Conservation (phyloP, 495 filamentous ascomycete genomes). For the Xylaria curta region DNA sequence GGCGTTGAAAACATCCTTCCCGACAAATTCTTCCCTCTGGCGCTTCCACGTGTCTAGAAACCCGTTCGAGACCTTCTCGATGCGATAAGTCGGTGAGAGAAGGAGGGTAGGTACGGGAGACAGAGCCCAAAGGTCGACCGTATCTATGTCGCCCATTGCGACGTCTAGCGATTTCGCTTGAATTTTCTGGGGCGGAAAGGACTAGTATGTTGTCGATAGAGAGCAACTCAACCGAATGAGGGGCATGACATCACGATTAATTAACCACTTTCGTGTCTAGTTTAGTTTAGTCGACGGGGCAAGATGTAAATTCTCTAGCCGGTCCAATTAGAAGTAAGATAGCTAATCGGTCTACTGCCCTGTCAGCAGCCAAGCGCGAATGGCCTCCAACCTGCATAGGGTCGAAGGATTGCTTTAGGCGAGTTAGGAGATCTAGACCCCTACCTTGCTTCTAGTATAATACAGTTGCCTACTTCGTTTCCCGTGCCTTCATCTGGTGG, state of each 20-base stretch:
- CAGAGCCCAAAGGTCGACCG: constrained; percentile 50
- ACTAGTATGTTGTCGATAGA: not conserved
- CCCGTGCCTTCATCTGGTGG: not conserved
- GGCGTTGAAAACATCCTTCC: constrained; percentile 51
- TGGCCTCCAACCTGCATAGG: not conserved
- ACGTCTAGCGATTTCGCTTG: not conserved
- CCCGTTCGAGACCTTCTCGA: constrained; percentile 58
- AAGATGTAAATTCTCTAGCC: not conserved
- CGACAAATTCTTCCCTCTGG: constrained; percentile 48
- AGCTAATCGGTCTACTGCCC: not conserved
- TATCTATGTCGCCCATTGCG: constrained; percentile 18
- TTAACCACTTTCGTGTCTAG: not conserved
- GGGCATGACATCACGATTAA: constrained; percentile 6
- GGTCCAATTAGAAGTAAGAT: not conserved
- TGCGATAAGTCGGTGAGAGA: constrained; percentile 52
- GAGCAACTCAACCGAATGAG: not conserved
- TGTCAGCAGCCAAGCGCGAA: not conserved
- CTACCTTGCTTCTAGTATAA: not conserved
- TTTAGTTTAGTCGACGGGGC: not conserved
- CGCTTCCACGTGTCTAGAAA: constrained; percentile 50
- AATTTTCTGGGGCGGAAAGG: not conserved
- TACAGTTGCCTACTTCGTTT: not conserved
- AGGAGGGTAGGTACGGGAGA: constrained; percentile 59
- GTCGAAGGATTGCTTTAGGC: not conserved
- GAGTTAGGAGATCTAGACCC: not conserved